Evolutionary conservation across 2,329 filamentous ascomycete species (phyloP).

Genomic region (Phialophora verrucosa): DNA sequence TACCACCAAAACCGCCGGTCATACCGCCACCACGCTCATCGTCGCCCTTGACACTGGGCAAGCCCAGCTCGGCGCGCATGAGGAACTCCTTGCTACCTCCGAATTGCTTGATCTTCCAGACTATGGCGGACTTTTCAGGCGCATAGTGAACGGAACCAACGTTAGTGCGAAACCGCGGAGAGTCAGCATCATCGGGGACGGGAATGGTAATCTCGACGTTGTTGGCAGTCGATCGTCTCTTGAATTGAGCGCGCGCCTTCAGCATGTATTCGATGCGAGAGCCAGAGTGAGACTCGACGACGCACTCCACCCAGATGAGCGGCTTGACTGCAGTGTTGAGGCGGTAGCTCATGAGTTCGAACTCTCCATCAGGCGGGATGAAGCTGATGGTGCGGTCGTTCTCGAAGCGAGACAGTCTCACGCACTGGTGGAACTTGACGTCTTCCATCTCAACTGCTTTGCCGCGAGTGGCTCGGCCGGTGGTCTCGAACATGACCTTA

Average conservation of each 20-base stretch:
- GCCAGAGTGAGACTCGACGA: slow-evolving; percentile 94
- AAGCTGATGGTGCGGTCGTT: slow-evolving; percentile 99
- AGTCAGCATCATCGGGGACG: slow-evolving; percentile 95
- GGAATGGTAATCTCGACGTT: slow-evolving; percentile 98
- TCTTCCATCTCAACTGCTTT: slow-evolving; percentile 99
- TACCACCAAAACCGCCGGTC: slow-evolving; percentile 96
- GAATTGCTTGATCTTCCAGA: slow-evolving; percentile 99
- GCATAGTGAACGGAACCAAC: slow-evolving; percentile 97
- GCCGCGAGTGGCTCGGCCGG: slow-evolving; percentile 87
- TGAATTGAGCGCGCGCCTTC: slow-evolving; percentile 97
- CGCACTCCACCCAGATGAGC: slow-evolving; percentile 97
- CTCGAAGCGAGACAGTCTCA: slow-evolving; percentile 92
- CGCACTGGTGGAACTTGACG: slow-evolving; percentile 99
- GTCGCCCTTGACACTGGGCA: slow-evolving; percentile 92
- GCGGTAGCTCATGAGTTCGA: slow-evolving; percentile 98
- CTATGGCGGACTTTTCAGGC: slow-evolving; percentile 93
- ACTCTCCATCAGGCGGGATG: slow-evolving; percentile 97
- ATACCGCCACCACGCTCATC: slow-evolving; percentile 96
- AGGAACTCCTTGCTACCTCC: slow-evolving; percentile 98
- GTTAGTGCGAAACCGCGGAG: slow-evolving; percentile 94
- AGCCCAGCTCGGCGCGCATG: slow-evolving; percentile 93
- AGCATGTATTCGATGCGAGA: slow-evolving; percentile 98
- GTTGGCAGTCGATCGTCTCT: slow-evolving; percentile 94
- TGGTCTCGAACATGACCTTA: slow-evolving; percentile 99
- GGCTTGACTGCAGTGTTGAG: slow-evolving; percentile 99